These are phyloP conservation scores for Persicaria tinctoria DNA, from an alignment of 148 eudicot genomes.

Conservation along the genomic window DNA sequence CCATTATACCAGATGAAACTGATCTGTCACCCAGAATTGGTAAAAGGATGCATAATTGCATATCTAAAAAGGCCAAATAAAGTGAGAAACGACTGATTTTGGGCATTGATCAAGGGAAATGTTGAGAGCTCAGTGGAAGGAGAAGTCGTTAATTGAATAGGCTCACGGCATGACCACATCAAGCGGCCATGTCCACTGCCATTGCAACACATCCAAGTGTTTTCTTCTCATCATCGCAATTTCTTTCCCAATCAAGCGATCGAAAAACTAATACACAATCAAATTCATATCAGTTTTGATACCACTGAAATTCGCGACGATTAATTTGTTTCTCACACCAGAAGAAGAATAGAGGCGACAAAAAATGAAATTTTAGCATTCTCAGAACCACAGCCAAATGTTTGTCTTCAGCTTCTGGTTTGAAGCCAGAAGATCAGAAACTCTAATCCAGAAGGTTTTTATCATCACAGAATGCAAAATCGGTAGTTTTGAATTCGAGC, in stretches of 20 bases:
- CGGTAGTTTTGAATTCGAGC: neutral
- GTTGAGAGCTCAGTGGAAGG: conserved; percentile 69
- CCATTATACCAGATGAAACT: conserved; percentile 56
- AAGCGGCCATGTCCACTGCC: conserved; percentile 47
- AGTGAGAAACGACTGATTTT: neutral
- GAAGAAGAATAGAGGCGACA: neutral
- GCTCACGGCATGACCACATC: conserved; percentile 52
- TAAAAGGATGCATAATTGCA: conserved; percentile 37
- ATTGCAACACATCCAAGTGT: conserved; percentile 28
- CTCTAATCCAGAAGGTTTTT: conserved; percentile 54
- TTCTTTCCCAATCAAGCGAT: neutral
- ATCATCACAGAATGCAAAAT: conserved; percentile 26
- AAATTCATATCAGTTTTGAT: neutral
- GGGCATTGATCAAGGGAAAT: neutral
- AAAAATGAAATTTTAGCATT: too few species aligned
- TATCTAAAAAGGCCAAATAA: too few species aligned
- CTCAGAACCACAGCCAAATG: conserved; percentile 49
- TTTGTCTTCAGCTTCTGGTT: conserved; percentile 43
- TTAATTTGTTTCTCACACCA: neutral
- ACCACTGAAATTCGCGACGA: neutral
- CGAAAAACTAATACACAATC: neutral
- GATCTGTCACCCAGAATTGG: conserved; percentile 46
- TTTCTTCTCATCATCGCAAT: conserved; percentile 45
- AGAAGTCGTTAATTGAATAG: conserved; percentile 51
- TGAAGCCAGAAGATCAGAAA: conserved; percentile 37